Evolutionary conservation across 140 eudicot genomes (phyloP), one percentile per base, ranked within the genome.

Genomic region (Senecio squalidus): DNA sequence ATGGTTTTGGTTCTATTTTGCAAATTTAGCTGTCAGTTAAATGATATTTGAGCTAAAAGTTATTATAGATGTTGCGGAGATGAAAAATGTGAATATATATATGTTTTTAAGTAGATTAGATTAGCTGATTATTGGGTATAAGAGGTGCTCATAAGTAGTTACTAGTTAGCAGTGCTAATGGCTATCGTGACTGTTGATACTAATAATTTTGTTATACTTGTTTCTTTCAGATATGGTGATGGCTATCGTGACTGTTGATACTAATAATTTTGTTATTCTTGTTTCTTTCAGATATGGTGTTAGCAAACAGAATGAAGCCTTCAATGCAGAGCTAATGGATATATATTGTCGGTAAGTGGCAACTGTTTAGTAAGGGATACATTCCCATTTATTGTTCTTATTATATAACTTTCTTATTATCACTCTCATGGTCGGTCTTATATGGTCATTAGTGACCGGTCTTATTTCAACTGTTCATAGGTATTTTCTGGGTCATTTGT

Each of bases 241-340:
- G 6, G 21, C 17, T 29, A 14, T 43, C 21, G 9, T 55, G 15
- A 54, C 46, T 43, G 54, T 34, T 54, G 71, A 47, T 55, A 48
- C 64, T 36, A 30, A 50, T 45, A n/a, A 44, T 10, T 46, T 41
- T 61, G 16, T 23, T 51, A 16, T 67, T 18, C 6, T 55, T 47
- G 50, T 27, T 15, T 61, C 53, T 62, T 61, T 54, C 83, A 93
- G 99, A 68, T 93, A 84, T 16, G 99, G 99, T 30, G 88, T 93
- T 64, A 88, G 95, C 88, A 88, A 84, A 64, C 96, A 80, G 74
- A 76, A 88, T 26, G 95, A 88, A 48, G 90, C 89, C 52, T 93
- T 93, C 78, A 88, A 57, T 73, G 88, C 88, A 9, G 99, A 93
- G 76, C 87, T 93, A 44, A 76, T 80, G 27, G 96, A 88, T 67